Percentiles rank a stretch among this genome's conserved stretches.
Conservation (phyloP, 805 yeast species). For the Suhomyces sp. region DNA sequence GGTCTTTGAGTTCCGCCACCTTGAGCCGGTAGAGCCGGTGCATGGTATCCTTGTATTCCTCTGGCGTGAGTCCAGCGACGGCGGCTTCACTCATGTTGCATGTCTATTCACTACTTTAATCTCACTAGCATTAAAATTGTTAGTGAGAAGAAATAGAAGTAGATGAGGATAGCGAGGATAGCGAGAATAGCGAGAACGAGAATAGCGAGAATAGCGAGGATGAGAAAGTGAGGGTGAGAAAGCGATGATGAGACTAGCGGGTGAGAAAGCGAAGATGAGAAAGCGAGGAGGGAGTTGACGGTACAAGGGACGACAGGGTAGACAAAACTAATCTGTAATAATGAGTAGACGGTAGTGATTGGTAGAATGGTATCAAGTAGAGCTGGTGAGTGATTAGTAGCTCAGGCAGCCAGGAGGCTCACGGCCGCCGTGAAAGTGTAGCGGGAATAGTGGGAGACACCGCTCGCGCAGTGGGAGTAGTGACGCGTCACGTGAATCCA, state of each 20-base stretch:
- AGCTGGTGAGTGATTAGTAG: not conserved
- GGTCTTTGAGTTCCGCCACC: constrained; percentile 50
- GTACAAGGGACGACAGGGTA: no score
- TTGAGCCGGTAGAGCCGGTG: constrained; percentile 34
- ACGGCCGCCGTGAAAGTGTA: not conserved
- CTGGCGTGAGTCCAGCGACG: constrained; percentile 6
- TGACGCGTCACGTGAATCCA: not conserved
- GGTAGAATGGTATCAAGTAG: no score
- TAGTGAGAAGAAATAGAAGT: not conserved
- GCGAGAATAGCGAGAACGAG: not conserved
- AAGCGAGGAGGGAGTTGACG: no score
- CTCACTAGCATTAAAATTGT: not conserved
- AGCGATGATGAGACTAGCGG: no score
- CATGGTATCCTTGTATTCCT: constrained; percentile 24
- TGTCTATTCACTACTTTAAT: not conserved
- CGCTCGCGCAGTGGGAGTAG: not conserved
- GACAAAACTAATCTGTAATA: no score
- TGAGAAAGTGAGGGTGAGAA: not conserved
- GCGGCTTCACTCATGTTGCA: constrained; percentile 2
- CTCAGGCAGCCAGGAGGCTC: not conserved
- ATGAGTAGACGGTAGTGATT: no score
- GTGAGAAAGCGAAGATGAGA: no score
- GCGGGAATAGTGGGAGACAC: not conserved
- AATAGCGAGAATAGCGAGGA: not conserved
- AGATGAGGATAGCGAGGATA: not conserved